These are phyloP conservation scores for Bjerkandera adusta DNA, from an alignment of 1,284 basidiomycete species.

Conservation along the genomic window DNA sequence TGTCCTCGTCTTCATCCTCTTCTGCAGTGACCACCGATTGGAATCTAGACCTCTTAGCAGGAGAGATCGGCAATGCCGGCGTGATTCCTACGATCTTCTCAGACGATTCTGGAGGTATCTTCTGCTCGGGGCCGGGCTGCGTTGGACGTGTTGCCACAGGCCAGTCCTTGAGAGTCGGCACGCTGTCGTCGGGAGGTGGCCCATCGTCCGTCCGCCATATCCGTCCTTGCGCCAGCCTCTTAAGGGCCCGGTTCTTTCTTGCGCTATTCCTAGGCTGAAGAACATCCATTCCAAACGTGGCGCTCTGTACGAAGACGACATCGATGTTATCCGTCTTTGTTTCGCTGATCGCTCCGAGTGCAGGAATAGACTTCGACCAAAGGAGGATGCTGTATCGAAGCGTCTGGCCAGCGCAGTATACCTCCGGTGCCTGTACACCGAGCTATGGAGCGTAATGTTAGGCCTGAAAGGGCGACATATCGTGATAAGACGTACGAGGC, in stretches of 20 bases:
- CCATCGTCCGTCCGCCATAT: background rate
- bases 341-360: conserved; percentile 7
- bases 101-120: too few relatives aligned
- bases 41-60: background rate
- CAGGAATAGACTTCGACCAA: conserved; percentile 12
- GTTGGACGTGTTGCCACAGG: too few relatives aligned
- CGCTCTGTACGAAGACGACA: conserved; percentile 1
- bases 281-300: background rate
- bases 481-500: conserved; percentile 2
- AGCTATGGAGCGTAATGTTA: background rate
- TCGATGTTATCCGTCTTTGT: background rate
- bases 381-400: conserved; percentile 9
- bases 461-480: background rate
- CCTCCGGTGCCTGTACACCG: conserved; percentile 11
- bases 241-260: background rate
- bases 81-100: too few relatives aligned
- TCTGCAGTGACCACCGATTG: conserved; percentile 9
- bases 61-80: background rate
- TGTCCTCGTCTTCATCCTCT: background rate
- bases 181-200: too few relatives aligned
- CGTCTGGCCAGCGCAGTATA: conserved; percentile 9
- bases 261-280: conserved; percentile 4
- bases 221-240: conserved; percentile 1
- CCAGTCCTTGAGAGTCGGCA: too few relatives aligned
- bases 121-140: too few relatives aligned